phyloP scores from a whole-genome alignment of 768 basidiomycete genomes.

The Epithele typhae region DNA sequence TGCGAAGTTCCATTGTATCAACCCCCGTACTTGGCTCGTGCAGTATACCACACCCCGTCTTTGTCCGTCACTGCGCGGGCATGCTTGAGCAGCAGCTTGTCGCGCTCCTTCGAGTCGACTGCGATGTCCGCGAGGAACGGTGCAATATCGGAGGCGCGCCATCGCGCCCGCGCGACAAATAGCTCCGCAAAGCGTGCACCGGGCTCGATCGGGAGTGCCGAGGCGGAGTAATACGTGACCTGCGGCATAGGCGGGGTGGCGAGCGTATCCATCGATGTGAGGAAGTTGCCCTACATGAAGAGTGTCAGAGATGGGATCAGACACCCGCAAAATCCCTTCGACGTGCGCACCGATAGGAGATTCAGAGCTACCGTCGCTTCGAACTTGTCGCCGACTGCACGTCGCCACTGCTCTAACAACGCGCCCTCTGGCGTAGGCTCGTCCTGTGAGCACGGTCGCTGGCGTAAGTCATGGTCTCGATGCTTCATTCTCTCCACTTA shows the following conservation, averaged over 20 bases:
- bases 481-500: too few species aligned
- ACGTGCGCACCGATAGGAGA: conserved; percentile 59
- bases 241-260: conserved; percentile 29
- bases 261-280: conserved; percentile 38
- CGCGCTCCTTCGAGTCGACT: conserved; percentile 80
- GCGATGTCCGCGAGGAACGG: conserved; percentile 83
- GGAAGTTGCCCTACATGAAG: conserved; percentile 79
- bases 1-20: too few species aligned
- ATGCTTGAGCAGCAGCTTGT: conserved; percentile 83
- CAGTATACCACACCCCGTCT: conserved; percentile 70
- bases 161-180: conserved; percentile 73
- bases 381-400: conserved; percentile 75
- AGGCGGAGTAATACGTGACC: conserved; percentile 73
- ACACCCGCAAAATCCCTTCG: too few species aligned
- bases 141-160: conserved; percentile 75
- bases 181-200: conserved; percentile 81
- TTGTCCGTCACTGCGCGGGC: conserved; percentile 72
- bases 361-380: conserved; percentile 53
- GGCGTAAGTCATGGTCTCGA: not conserved
- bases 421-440: conserved; percentile 50
- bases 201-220: conserved; percentile 72
- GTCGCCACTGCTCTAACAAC: conserved; percentile 67
- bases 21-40: conserved; percentile 53
- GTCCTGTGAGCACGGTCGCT: conserved; percentile 36
- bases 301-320: too few species aligned